phyloP scores from a whole-genome alignment of 2,329 filamentous ascomycete species.

The Diaporthe humulicola region DNA sequence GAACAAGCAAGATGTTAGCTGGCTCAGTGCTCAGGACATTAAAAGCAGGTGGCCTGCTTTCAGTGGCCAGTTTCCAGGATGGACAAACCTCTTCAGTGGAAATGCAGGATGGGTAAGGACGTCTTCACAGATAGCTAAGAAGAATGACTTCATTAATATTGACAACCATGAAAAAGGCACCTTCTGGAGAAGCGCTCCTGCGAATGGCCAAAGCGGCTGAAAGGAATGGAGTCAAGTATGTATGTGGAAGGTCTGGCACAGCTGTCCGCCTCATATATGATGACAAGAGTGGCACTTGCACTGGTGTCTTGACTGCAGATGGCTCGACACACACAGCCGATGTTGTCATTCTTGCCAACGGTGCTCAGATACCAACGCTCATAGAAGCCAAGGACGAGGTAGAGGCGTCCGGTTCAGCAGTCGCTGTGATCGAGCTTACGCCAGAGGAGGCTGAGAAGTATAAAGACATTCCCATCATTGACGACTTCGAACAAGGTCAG shows the following conservation, averaged over 20 bases:
- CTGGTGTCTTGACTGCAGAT: slow-evolving; percentile 64
- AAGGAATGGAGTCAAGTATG: neutral
- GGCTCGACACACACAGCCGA: slow-evolving; percentile 65
- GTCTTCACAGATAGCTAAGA: no score
- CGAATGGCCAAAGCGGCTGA: neutral
- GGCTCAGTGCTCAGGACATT: slow-evolving; percentile 46
- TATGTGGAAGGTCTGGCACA: neutral
- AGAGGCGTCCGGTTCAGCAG: slow-evolving; percentile 54
- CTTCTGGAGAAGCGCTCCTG: neutral
- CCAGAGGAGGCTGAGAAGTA: slow-evolving; percentile 7
- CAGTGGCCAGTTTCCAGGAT: slow-evolving; percentile 40
- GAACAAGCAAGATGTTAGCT: slow-evolving; percentile 44
- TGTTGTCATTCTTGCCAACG: slow-evolving; percentile 74
- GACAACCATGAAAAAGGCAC: neutral
- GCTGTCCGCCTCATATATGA: slow-evolving; percentile 32
- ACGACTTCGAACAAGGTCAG: slow-evolving; percentile 17
- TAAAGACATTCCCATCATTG: neutral
- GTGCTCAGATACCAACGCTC: slow-evolving; percentile 74
- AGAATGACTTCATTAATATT: neutral
- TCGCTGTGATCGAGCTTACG: neutral
- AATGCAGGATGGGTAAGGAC: neutral
- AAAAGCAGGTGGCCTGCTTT: slow-evolving; percentile 47
- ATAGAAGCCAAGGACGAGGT: slow-evolving; percentile 74
- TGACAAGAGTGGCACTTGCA: slow-evolving; percentile 44
- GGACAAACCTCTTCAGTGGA: slow-evolving; percentile 2